Evolutionary conservation across 495 filamentous ascomycete species (phyloP), one percentile per base, ranked within the genome.

Genomic region (Chaetomium tenue): DNA sequence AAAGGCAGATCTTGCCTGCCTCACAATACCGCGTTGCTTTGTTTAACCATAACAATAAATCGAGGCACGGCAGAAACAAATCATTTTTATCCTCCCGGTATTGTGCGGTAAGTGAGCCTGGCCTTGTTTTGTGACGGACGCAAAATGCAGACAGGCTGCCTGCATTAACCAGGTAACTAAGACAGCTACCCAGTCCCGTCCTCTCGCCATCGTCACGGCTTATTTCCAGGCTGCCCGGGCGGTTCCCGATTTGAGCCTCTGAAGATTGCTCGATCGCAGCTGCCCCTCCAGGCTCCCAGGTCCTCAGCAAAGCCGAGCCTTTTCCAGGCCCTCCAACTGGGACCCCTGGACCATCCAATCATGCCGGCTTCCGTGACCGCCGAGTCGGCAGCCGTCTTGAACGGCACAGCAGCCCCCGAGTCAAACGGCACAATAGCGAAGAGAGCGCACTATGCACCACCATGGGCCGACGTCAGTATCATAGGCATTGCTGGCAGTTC

Each of bases 401-500:
- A 64, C 61, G 64, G 50, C 20, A 63, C 58, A 15, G 9, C 47
- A 11, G 23, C 47, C n/a, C 39, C 57, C 57, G 61, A 70, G 56
- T 64, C 71, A 23, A 71, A 77, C 59, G 60, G 65, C 55, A 76
- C 77, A 30, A 77, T 82, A 48, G 68, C 76, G 26, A 82, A 74
- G 61, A 69, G 77, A 60, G 86, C 85, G 63, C 88, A 90, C 63
- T 98, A 98, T 75, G 89, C 87, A 46, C 94, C 94, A 42, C 94
- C 94, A 76, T 98, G 94, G 94, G 89, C 88, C 25, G 87, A 97
- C 74, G 82, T 92, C 60, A 92, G 87, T 76, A 97, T 98, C 70
- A 98, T 98, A 71, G 94, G 92, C 52, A 88, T 98, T 63, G 94
- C 95, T 50, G 94, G 94, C 15, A 94, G 91, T 73, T 97, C 93